phyloP scores from a whole-genome alignment of 768 basidiomycete genomes.

The Leccinum boreale region DNA sequence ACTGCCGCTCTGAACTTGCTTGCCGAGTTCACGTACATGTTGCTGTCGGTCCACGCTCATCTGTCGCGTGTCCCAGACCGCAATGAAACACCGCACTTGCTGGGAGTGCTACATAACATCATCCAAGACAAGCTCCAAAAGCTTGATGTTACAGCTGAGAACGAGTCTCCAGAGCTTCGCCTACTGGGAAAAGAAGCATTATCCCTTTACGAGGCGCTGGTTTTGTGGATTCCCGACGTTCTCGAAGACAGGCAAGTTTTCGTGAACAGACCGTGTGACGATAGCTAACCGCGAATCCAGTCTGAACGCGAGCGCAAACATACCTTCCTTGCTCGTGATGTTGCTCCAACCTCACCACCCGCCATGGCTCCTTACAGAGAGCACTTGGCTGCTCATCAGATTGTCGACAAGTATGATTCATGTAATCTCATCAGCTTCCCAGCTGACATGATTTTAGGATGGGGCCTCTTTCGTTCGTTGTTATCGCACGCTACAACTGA shows the following conservation, averaged over 20 bases:
- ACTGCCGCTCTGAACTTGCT: conserved; percentile 54
- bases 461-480: conserved; percentile 40
- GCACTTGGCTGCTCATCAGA: conserved; percentile 48
- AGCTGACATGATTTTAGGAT: conserved; percentile 36
- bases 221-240: conserved; percentile 46
- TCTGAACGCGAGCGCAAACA: conserved; percentile 37
- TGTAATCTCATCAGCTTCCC: background rate
- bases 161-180: conserved; percentile 22
- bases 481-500: conserved; percentile 35
- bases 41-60: conserved; percentile 45
- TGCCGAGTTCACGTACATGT: conserved; percentile 40
- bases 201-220: conserved; percentile 52
- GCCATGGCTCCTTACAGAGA: conserved; percentile 45
- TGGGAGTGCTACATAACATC: conserved; percentile 40
- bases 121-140: conserved; percentile 39
- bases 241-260: conserved; percentile 33
- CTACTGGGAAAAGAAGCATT: conserved; percentile 41
- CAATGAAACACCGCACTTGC: conserved; percentile 31
- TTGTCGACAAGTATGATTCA: conserved; percentile 43
- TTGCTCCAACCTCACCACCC: conserved; percentile 54
- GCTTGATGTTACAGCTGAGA: conserved; percentile 29
- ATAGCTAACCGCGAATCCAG: conserved; percentile 24
- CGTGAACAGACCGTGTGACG: background rate
- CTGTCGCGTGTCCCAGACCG: conserved; percentile 32
- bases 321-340: conserved; percentile 40